Evolutionary conservation across 257 asterid genomes (phyloP), one percentile per base, ranked within the genome.

Genomic region (Penstemon barbatus): DNA sequence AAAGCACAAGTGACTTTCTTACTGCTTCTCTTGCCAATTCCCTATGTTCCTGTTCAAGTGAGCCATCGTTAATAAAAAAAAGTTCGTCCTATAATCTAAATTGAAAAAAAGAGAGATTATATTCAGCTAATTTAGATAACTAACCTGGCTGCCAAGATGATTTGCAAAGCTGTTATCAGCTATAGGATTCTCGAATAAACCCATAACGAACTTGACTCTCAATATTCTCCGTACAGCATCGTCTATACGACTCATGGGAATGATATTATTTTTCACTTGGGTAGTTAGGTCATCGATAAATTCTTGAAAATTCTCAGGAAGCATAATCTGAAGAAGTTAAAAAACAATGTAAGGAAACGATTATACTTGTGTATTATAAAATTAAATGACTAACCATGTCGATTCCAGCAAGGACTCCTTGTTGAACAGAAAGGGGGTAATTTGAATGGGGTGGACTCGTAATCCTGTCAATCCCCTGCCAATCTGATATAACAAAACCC

Each of bases 21-120:
- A 85, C 98, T 12, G 97, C 98, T 80, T 92, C 95, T 80, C 97
- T 84, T n/a, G 98, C 97, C 70, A 92, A 66, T 45, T 92, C 89
- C 53, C 98, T 84, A 45, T 92, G 98, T 63, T 92, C 95, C 98
- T 91, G 75, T 59, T 8, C 13, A 8, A 52, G 48, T 18, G 4
- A 56, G 33, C 2, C 33, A 25, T 25, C 33, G 33, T 25, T 25
- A 25, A 25, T 25, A 25, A 25, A 25, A 25, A 25, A 25, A 25
- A 25, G 33, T 25, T 25, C 33, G 33, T 25, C 33, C 33, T 25
- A 25, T 25, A 25, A 25, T 25, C 33, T 25, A 25, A 25, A 25
- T 25, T 2, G 33, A 25, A 25, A 42, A 49, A 41, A 25, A 33
- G 49, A 43, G 33, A 25, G 33, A 2, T 25, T 25, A 25, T 25